Base-by-base conservation (phyloP, 176 grass and related monocot genomes). In the Paspalum notatum region DNA sequence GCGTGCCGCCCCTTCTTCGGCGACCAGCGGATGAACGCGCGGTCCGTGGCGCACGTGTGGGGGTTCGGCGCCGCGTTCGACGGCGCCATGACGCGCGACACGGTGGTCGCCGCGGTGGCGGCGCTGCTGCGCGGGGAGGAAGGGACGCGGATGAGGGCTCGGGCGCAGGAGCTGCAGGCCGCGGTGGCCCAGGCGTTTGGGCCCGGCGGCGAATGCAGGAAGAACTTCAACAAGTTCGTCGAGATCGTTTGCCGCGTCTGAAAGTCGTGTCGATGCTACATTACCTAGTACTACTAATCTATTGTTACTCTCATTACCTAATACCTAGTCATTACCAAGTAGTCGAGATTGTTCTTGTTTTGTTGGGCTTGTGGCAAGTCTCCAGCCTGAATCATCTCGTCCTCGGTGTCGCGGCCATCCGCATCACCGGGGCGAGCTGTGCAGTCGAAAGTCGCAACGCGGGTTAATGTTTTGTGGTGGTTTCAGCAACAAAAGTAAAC, bases 1-100 rank as follows among this genome's bases (percentile, higher is more conserved):
- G 87, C 80, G 47, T 93, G 91, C 85, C 68, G 87, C 2, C 91
- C 91, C 0, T 85, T 87, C 74, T 87, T 90, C 68, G 87, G 82
- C 9, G 91, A 93, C 82, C 91, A 93, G 22, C 43, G 5, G 22
- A 84, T 85, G 77, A 87, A 87, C 54, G 91, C 85, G 41, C 75
- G 91, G 63, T 80, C 78, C 1, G 68, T 88, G 58, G 49, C 81
- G 7, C 18, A 9, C 6, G 67, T 82, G 2, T 90, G 81, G 91
- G 53, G 81, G 9, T 64, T 90, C 60, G 91, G 91, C 54, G n/a
- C 66, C 38, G 72, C 20, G 45, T 78, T 90, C 62, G 82, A 81
- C 26, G 82, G 85, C 5, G 25, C 65, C 3, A 76, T 87, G 56
- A 85, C 73, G 9, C 59, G 86, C 53, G 87, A 5, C 17, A 68